Evolutionary conservation across 768 basidiomycete species (phyloP).

Genomic region (Amylocystis lapponica): DNA sequence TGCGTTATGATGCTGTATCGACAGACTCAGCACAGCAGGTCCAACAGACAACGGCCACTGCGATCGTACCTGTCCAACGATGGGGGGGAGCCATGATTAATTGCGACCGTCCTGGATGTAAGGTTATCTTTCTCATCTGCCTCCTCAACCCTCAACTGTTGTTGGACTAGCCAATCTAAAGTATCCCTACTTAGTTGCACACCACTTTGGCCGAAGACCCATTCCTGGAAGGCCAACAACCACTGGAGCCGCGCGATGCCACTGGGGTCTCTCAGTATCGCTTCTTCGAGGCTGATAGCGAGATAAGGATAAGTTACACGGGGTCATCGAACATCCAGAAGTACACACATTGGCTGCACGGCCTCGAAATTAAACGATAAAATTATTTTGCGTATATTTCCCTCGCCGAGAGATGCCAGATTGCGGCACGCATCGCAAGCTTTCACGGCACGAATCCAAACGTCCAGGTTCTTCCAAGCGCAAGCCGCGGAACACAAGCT

Average conservation of each 20-base stretch:
- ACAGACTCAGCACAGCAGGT: not conserved
- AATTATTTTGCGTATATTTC: not conserved
- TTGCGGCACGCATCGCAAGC: conserved; percentile 5
- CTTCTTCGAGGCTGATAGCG: conserved; percentile 1
- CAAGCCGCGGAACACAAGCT: conserved; percentile 6
- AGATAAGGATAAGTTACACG: not conserved
- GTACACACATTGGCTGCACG: conserved; percentile 3
- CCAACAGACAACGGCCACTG: too few relatives aligned
- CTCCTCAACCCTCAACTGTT: not conserved
- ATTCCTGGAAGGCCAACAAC: not conserved
- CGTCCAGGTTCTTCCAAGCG: conserved; percentile 1
- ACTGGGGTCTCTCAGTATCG: not conserved
- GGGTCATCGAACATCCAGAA: too few relatives aligned
- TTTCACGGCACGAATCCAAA: conserved; percentile 9
- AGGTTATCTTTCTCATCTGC: not conserved
- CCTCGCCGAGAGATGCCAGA: not conserved
- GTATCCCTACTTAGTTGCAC: too few relatives aligned
- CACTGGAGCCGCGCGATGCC: not conserved
- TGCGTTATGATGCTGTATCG: conserved; percentile 1
- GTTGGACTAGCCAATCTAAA: not conserved
- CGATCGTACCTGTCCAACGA: too few relatives aligned
- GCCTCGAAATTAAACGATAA: conserved; percentile 6
- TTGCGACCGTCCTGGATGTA: too few relatives aligned
- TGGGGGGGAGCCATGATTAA: too few relatives aligned
- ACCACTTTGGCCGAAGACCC: not conserved